A percentile compares a stretch with the other conserved stretches of the same genome.
phyloP scores from a whole-genome alignment of 495 filamentous ascomycete genomes.

The Clavariopsis aquatica region DNA sequence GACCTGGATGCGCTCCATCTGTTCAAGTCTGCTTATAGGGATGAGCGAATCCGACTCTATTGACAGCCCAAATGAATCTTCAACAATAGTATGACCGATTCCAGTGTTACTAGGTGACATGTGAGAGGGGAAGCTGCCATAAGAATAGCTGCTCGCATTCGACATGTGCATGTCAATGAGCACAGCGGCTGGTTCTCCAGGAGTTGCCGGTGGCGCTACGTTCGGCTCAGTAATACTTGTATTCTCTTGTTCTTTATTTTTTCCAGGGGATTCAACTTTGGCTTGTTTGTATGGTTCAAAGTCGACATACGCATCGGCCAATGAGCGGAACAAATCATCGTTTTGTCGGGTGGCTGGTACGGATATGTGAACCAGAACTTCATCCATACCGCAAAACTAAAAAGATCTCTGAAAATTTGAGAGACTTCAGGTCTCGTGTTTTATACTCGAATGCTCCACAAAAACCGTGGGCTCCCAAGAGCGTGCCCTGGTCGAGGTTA shows the following conservation, averaged over 20 bases:
- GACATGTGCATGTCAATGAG: neutral
- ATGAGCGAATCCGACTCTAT: neutral
- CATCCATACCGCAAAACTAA: constrained; percentile 12
- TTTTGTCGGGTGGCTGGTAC: constrained; percentile 39
- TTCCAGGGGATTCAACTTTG: neutral
- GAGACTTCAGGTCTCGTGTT: neutral
- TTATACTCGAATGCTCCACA: too few relatives aligned
- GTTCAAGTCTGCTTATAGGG: constrained; percentile 10
- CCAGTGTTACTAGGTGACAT: constrained; percentile 4
- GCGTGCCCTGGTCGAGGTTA: neutral
- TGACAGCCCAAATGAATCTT: neutral
- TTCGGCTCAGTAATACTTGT: neutral
- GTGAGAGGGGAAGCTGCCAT: constrained; percentile 32
- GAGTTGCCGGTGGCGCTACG: neutral
- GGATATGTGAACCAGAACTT: constrained; percentile 45
- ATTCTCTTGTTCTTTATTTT: neutral
- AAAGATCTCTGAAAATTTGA: neutral
- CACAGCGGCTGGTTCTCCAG: neutral
- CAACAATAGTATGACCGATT: neutral
- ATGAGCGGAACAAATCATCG: constrained; percentile 41
- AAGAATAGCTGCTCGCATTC: constrained; percentile 18
- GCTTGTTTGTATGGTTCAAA: constrained; percentile 29
- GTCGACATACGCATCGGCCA: constrained; percentile 41
- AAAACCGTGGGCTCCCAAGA: neutral
- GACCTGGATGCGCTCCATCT: constrained; percentile 30